Evolutionary conservation across 257 asterid genomes (phyloP).

Genomic region (Solanum piurae): DNA sequence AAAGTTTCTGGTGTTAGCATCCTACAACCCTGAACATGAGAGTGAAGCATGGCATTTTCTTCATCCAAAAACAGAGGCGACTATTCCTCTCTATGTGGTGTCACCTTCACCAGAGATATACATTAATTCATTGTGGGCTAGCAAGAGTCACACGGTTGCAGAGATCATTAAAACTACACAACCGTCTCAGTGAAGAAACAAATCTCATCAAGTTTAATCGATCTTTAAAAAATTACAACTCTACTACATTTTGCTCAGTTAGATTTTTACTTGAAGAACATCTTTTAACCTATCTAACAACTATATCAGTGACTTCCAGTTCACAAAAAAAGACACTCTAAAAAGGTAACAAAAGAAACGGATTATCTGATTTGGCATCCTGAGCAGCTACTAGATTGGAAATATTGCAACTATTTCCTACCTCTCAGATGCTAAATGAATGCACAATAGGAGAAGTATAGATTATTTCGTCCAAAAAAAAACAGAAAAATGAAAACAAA

Average conservation of each 20-base stretch:
- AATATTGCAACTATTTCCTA: background rate
- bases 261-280: background rate
- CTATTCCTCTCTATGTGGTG: background rate
- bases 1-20: background rate
- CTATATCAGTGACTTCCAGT: background rate
- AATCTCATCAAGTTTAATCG: background rate
- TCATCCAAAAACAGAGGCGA: background rate
- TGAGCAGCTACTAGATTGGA: background rate
- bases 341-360: background rate
- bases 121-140: background rate
- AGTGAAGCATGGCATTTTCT: background rate
- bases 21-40: background rate
- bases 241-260: background rate
- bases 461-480: background rate
- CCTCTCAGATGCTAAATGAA: conserved; percentile 1
- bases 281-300: background rate
- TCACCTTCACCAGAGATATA: background rate
- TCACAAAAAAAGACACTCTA: background rate
- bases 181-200: background rate
- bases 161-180: background rate
- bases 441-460: background rate
- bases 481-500: background rate
- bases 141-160: background rate
- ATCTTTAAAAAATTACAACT: background rate
- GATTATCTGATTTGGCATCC: background rate